Evolutionary conservation across 192 early-diverging fungal genomes (phyloP).

Genomic region (Mycoemilia scoparia): DNA sequence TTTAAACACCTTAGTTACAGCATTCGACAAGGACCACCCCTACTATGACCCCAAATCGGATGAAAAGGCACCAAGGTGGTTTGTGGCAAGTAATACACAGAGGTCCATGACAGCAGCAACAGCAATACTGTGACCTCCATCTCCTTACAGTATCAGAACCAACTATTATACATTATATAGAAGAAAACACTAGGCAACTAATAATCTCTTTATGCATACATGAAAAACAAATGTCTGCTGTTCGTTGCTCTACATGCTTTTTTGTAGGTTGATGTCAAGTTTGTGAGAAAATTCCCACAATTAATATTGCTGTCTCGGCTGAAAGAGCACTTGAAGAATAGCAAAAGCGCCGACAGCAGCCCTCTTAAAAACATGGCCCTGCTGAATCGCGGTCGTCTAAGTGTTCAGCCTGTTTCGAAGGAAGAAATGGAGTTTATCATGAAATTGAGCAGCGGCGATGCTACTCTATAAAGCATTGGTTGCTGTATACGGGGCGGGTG

Average conservation of each 20-base stretch:
- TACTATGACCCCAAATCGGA: constrained; percentile 66
- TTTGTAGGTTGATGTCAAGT: constrained; percentile 51
- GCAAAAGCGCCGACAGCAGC: too few relatives aligned
- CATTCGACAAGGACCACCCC: constrained; percentile 48
- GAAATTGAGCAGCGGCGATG: constrained; percentile 16
- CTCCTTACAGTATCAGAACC: too few relatives aligned
- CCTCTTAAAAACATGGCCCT: constrained; percentile 46
- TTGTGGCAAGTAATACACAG: constrained; percentile 34
- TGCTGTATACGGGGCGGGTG: too few relatives aligned
- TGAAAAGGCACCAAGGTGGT: constrained; percentile 54
- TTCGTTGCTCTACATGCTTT: background rate
- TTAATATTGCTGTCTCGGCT: constrained; percentile 49
- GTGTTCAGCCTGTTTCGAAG: constrained; percentile 51
- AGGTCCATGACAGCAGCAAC: background rate
- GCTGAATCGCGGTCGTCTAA: constrained; percentile 50
- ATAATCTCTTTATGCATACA: too few relatives aligned
- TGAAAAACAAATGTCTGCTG: background rate
- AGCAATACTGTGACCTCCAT: too few relatives aligned
- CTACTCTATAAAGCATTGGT: too few relatives aligned
- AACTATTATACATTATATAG: too few relatives aligned
- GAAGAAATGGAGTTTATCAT: constrained; percentile 52
- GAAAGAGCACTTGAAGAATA: constrained; percentile 29
- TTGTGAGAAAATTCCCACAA: constrained; percentile 39
- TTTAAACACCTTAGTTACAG: constrained; percentile 29
- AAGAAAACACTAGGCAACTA: too few relatives aligned